Conservation (phyloP, 345 rosid species). For the Fremontodendron californicum region DNA sequence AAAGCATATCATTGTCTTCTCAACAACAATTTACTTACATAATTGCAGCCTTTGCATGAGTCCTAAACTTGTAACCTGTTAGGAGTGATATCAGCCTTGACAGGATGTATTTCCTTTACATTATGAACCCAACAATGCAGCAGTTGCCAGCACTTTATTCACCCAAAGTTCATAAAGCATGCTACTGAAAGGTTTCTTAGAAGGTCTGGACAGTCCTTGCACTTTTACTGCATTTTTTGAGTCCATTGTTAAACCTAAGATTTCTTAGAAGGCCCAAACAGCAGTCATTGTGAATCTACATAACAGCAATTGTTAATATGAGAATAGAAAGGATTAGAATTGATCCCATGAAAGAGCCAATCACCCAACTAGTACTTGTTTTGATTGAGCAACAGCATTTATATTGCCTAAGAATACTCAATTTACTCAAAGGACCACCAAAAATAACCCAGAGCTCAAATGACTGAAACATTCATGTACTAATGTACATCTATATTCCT, state of each 20-base stretch:
- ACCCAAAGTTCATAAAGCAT: neutral
- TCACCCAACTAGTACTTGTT: neutral
- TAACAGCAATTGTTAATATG: neutral
- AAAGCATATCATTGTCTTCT: neutral
- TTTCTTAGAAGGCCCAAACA: neutral
- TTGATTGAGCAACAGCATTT: neutral
- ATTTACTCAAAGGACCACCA: constrained; percentile 20
- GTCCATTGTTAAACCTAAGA: neutral
- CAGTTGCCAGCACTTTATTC: neutral
- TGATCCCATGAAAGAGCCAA: no score
- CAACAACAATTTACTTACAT: neutral
- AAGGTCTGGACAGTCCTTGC: neutral
- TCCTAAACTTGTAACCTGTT: neutral
- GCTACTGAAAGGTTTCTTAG: neutral
- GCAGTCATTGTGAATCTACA: neutral
- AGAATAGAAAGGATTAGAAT: neutral
- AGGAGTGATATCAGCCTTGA: neutral
- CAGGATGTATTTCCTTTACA: neutral
- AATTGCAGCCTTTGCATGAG: neutral
- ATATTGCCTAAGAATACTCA: neutral
- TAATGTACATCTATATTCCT: neutral
- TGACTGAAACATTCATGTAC: neutral
- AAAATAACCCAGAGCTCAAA: constrained; percentile 4
- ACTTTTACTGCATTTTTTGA: neutral
- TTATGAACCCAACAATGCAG: neutral